These are phyloP conservation scores for Lodderomyces metapsilosis DNA, from an alignment of 1,139 yeast genomes.

Conservation along the genomic window DNA sequence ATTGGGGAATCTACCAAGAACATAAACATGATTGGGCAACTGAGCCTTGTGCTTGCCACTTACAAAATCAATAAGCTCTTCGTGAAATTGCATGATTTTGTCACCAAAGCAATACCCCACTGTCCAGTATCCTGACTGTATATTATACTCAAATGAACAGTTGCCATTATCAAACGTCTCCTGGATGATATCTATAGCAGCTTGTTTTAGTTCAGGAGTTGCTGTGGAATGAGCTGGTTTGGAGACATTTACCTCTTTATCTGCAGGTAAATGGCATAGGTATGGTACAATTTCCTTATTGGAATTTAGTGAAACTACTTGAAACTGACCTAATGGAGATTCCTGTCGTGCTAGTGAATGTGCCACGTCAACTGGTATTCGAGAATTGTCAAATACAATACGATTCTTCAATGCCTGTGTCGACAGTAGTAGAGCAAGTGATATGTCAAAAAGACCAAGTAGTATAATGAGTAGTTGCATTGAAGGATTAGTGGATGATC, in stretches of 20 bases:
- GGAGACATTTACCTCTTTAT: conserved; percentile 8
- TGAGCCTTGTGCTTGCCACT: conserved; percentile 33
- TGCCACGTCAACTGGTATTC: conserved; percentile 16
- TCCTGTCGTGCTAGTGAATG: conserved; percentile 11
- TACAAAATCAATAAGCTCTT: conserved; percentile 24
- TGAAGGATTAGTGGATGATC: not conserved
- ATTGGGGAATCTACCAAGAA: conserved; percentile 44
- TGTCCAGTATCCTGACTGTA: conserved; percentile 60
- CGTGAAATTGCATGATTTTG: conserved; percentile 60
- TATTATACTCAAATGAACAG: conserved; percentile 35
- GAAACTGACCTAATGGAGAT: conserved; percentile 20
- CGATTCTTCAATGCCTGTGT: conserved; percentile 13
- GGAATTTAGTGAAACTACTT: conserved; percentile 16
- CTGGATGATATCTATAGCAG: conserved; percentile 21
- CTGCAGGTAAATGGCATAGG: conserved; percentile 22
- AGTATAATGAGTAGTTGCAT: conserved; percentile 5
- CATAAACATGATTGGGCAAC: conserved; percentile 38
- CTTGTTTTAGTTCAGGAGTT: conserved; percentile 10
- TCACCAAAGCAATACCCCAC: conserved; percentile 57
- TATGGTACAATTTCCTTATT: conserved; percentile 13
- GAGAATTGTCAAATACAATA: conserved; percentile 17
- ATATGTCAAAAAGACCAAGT: not conserved
- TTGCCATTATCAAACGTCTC: conserved; percentile 21
- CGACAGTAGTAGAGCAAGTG: conserved; percentile 1
- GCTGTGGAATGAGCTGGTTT: conserved; percentile 7